Evolutionary conservation across 495 filamentous ascomycete genomes (phyloP), one percentile per base, ranked within the genome.

Genomic region (Penicillium malachiteum): DNA sequence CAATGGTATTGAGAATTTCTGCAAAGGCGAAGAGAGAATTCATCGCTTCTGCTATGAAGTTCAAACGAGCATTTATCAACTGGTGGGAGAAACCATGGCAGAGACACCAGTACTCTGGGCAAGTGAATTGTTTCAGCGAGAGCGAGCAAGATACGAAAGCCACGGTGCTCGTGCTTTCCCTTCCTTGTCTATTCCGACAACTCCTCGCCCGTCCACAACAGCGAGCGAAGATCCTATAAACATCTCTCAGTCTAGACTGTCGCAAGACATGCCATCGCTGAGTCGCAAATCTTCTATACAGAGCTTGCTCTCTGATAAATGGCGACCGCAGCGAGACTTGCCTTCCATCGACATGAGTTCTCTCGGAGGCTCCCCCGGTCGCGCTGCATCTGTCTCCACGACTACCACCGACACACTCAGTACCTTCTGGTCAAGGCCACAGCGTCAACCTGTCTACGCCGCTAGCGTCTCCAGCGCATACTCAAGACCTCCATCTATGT

Each of bases 1-100:
- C 67, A 87, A 85, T 59, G 84, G 83, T 10, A 83, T 97, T 17
- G 92, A 94, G 69, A 97, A 96, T 63, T 92, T 97, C 71, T 98
- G 94, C 75, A 88, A 86, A 62, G 94, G 92, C 14, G 94, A 98
- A 65, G 94, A 98, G 73, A 78, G 94, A 35, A 95, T 98, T 49
- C 94, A 98, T 66, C 84, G 92, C 13, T 96, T 98, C 67, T 95
- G 87, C 67, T 86, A 92, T 45, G 94, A 97, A 66, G 81, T 98
- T 21, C 89, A 94, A 52, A 88, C 80, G 52, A 96, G 90, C 59
- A 86, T 96, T 69, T 87, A 81, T 63, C 93, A 91, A 67, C 77
- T 98, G 1, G 88, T 96, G 16, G 91, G 92, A 37, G 88, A 94
- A 50, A 91, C 85, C 50, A 85, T 96, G 65, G 73, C 91, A 41